A percentile compares a stretch with the other conserved stretches of the same genome.
phyloP scores from a whole-genome alignment of 768 basidiomycete species.

The Tylopilus sp. region DNA sequence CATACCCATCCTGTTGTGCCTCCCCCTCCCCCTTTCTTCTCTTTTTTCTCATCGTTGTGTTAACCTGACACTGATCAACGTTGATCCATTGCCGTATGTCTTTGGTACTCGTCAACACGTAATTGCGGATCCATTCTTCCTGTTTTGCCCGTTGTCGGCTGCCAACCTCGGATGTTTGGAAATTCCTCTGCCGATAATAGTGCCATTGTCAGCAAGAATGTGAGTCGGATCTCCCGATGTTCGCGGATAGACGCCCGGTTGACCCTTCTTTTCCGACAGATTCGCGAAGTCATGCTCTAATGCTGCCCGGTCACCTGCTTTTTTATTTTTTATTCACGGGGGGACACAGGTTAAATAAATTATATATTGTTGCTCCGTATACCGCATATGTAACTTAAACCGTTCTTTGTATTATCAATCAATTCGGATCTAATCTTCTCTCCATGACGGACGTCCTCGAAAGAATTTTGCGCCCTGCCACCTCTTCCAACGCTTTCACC shows the following conservation, averaged over 20 bases:
- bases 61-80: slow-evolving; percentile 12
- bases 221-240: slow-evolving; percentile 39
- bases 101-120: slow-evolving; percentile 28
- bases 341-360: background rate
- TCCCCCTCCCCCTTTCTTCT: slow-evolving; percentile 1
- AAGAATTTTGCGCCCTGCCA: slow-evolving; percentile 45
- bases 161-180: slow-evolving; percentile 5
- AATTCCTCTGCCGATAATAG: slow-evolving; percentile 32
- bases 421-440: background rate
- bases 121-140: slow-evolving; percentile 23
- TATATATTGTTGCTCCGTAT: too few relatives aligned
- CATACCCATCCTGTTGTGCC: slow-evolving; percentile 6
- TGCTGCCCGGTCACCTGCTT: too few relatives aligned
- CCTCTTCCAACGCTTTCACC: slow-evolving; percentile 50
- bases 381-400: background rate
- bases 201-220: slow-evolving; percentile 67
- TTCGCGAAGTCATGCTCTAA: slow-evolving; percentile 52
- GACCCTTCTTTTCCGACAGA: slow-evolving; percentile 30
- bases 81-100: slow-evolving; percentile 13
- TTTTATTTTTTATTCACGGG: background rate
- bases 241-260: background rate
- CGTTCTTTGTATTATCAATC: too few relatives aligned
- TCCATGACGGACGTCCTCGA: slow-evolving; percentile 37
- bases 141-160: slow-evolving; percentile 10
- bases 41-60: slow-evolving; percentile 8